Conservation (phyloP, 352 stramenopile genomes). For the Phytophthora colocasiae region DNA sequence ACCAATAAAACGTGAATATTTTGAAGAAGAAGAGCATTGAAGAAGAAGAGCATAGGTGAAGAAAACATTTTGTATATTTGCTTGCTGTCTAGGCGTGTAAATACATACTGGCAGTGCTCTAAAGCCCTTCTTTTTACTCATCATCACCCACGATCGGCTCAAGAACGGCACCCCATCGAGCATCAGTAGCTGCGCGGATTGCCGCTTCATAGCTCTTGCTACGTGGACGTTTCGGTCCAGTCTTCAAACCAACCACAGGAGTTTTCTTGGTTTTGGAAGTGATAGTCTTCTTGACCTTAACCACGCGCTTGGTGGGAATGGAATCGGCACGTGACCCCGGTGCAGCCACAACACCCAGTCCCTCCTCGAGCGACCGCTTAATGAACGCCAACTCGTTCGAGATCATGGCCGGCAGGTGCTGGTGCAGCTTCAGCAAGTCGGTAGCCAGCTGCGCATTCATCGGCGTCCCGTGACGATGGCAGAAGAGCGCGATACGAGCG, state of each 20-base stretch:
- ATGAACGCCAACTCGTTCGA: conserved; percentile 59
- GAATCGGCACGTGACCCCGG: conserved; percentile 9
- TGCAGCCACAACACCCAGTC: conserved; percentile 26
- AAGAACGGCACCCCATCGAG: conserved; percentile 37
- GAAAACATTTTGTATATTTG: background rate
- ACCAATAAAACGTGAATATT: background rate
- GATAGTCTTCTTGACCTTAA: conserved; percentile 24
- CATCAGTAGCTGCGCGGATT: conserved; percentile 29
- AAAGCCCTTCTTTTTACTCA: conserved; percentile 19
- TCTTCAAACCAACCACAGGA: conserved; percentile 6
- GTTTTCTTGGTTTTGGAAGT: conserved; percentile 21
- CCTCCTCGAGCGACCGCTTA: conserved; percentile 40
- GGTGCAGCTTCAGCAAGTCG: conserved; percentile 53
- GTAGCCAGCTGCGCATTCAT: conserved; percentile 45
- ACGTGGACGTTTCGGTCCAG: conserved; percentile 16
- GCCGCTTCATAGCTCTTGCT: conserved; percentile 43
- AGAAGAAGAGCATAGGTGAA: no score
- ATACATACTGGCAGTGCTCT: conserved; percentile 30
- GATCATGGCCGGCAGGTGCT: conserved; percentile 42
- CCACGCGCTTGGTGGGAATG: conserved; percentile 8
- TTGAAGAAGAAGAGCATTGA: no score
- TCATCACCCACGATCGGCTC: conserved; percentile 35
- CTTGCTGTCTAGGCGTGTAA: conserved; percentile 31
- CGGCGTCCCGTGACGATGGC: conserved; percentile 58
- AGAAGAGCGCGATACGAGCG: conserved; percentile 59